These are phyloP conservation scores for Linum usitatissimum DNA, from an alignment of 345 rosid species.

Conservation along the genomic window DNA sequence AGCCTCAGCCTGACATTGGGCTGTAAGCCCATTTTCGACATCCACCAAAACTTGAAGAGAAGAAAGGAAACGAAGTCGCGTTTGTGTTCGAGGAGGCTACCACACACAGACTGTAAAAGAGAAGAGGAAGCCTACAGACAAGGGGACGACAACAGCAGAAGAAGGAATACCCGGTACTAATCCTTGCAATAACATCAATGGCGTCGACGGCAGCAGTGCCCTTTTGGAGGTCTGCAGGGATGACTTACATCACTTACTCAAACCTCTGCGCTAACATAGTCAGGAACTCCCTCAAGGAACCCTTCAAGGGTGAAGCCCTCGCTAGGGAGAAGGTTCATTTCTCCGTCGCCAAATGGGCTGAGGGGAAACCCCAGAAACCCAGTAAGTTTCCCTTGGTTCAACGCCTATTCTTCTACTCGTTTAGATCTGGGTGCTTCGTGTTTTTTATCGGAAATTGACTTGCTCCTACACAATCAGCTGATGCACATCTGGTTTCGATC, in stretches of 20 bases:
- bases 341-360: slow-evolving; percentile 1
- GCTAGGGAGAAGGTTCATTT: slow-evolving; percentile 2
- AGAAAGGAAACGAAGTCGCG: too few species aligned
- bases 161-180: not conserved
- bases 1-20: too few species aligned
- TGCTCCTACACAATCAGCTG: not conserved
- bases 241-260: slow-evolving; percentile 2
- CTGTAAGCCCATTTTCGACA: too few species aligned
- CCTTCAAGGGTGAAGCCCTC: not conserved
- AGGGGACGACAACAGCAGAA: not conserved
- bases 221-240: slow-evolving; percentile 4
- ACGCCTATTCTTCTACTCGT: not conserved
- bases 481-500: not conserved
- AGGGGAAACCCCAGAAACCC: not conserved
- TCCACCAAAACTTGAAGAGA: too few species aligned
- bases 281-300: slow-evolving; percentile 6
- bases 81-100: too few species aligned
- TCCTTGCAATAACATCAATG: not conserved
- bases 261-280: slow-evolving; percentile 4
- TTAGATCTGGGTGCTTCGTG: not conserved
- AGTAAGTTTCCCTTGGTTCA: not conserved
- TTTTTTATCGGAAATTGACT: not conserved
- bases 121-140: not conserved
- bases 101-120: too few species aligned
- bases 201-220: slow-evolving; percentile 3